These are phyloP conservation scores for Polygonum maritimum DNA, from an alignment of 148 eudicot species.

Conservation along the genomic window DNA sequence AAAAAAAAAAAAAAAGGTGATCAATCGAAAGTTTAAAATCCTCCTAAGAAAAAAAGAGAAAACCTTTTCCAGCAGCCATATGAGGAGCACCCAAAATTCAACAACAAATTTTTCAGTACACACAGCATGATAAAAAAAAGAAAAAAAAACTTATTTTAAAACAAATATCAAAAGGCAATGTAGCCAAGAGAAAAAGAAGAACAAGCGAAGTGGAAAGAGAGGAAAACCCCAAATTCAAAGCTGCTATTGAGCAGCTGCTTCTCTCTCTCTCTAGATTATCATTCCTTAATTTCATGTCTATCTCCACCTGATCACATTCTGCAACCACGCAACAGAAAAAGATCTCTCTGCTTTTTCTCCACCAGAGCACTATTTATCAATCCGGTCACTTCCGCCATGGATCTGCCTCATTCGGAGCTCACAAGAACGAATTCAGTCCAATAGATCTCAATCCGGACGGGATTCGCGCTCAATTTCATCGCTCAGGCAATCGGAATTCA, in stretches of 20 bases:
- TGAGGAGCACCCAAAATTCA: background rate
- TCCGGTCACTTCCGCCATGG: slow-evolving; percentile 1
- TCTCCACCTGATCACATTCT: slow-evolving; percentile 5
- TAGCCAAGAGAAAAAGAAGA: background rate
- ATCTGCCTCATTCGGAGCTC: background rate
- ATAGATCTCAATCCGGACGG: slow-evolving; percentile 2
- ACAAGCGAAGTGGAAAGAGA: background rate
- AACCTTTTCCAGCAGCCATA: background rate
- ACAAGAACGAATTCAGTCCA: background rate
- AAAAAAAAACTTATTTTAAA: background rate
- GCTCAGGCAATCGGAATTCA: background rate
- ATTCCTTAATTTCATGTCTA: background rate
- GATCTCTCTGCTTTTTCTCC: background rate
- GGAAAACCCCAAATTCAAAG: background rate
- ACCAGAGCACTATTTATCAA: background rate
- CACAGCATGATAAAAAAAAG: background rate
- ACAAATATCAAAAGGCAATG: background rate
- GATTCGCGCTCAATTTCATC: background rate
- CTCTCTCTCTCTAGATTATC: background rate
- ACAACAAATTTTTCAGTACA: background rate
- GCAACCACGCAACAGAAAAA: background rate
- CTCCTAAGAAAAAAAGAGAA: background rate
- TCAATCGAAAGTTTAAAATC: too few species aligned
- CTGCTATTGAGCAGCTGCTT: background rate
- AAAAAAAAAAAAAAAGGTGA: too few species aligned